Base-by-base conservation (phyloP, 805 yeast species). In the Starmerella potacharoeniae region DNA sequence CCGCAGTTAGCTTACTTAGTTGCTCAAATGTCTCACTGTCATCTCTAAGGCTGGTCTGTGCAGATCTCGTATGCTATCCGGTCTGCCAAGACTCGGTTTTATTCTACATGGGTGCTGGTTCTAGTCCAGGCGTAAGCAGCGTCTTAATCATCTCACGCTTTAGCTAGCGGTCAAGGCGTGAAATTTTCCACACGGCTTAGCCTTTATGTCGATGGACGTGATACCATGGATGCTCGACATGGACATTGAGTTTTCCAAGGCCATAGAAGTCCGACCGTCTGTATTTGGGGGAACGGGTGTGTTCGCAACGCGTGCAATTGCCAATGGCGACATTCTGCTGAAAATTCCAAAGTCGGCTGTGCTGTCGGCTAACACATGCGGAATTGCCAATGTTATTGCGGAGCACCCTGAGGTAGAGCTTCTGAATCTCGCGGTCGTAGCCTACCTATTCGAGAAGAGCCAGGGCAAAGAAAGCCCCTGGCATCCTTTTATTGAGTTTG, bases 401-500 rank as follows among this genome's bases (percentile, higher is more conserved):
- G 95, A 86, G 46, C 37, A 47, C 11, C 75, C 75, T 33, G 74
- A 70, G 1, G 68, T 84, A 5, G 76, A 74, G 40, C 93, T 95
- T 0, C 78, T 85, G 70, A 74, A 79, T 43, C 84, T 82, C 0
- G 71, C 90, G 51, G 79, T 84, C 6, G 60, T 86, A 7, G 79
- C 90, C 0, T 84, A 81, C 56, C 72, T 89, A 31, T 88, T 86
- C 64, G 97, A 91, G 65, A 68, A 74, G 53, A 70, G 78, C 3
- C 70, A 76, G 47, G 79, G 79, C 2, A 70, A 73, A n/a, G 61
- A 66, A 4, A 84, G 95, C n/a, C 96, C 95, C 5, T 91, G 97
- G 97, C 73, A 57, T 57, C 73, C 71, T 3, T 91, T 84, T 66
- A 71, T 90, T 46, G 68, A 72, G 31, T 73, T 84, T 17, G 76